Evolutionary conservation across 331 rosid genomes (phyloP).

Genomic region (Saraca asoca): DNA sequence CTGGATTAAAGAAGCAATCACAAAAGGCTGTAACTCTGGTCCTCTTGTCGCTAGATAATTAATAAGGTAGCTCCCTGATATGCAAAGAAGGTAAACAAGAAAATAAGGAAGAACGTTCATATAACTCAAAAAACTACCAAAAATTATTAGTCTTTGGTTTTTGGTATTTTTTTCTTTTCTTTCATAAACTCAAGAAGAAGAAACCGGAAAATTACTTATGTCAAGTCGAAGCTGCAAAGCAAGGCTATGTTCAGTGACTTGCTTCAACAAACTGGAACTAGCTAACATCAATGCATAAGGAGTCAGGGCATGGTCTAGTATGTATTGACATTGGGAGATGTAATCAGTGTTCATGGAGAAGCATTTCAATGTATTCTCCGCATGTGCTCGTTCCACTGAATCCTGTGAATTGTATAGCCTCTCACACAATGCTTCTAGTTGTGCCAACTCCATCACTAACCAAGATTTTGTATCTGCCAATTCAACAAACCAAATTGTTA

Average conservation of each 20-base stretch:
- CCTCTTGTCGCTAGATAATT: slow-evolving; percentile 94
- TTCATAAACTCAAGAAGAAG: slow-evolving; percentile 1
- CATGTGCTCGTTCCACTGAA: slow-evolving; percentile 95
- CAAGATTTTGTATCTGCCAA: slow-evolving; percentile 23
- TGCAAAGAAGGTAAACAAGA: background rate
- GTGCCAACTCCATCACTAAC: slow-evolving; percentile 65
- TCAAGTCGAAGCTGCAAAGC: slow-evolving; percentile 93
- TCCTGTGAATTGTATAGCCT: slow-evolving; percentile 97
- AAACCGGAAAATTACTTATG: slow-evolving; percentile 51
- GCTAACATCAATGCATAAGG: slow-evolving; percentile 98
- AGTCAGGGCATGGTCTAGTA: slow-evolving; percentile 92
- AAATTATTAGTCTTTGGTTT: background rate
- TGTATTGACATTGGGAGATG: slow-evolving; percentile 97
- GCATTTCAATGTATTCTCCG: slow-evolving; percentile 93
- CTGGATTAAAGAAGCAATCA: slow-evolving; percentile 82
- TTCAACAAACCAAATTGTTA: background rate
- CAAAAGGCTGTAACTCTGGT: slow-evolving; percentile 91
- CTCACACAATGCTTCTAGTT: slow-evolving; percentile 95
- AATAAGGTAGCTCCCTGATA: slow-evolving; percentile 79
- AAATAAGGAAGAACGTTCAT: background rate
- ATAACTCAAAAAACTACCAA: background rate
- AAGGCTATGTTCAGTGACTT: slow-evolving; percentile 95
- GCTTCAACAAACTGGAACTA: slow-evolving; percentile 98
- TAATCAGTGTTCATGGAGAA: slow-evolving; percentile 93
- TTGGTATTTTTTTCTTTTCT: slow-evolving; percentile 1